Conservation (phyloP, 169 alveolate species). For the Eimeria praecox region DNA sequence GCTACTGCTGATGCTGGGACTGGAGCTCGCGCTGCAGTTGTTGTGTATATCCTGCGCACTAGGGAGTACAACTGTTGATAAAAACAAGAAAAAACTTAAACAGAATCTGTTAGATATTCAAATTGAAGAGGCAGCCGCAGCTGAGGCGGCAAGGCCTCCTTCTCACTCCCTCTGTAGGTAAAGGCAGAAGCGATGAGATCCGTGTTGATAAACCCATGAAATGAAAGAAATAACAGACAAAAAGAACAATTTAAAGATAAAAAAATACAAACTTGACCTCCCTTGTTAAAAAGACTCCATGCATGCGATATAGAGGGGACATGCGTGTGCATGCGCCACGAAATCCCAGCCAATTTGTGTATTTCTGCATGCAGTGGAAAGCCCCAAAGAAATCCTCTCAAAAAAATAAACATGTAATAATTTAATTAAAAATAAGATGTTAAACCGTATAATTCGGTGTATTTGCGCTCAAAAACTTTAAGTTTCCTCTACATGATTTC, state of each 20-base stretch:
- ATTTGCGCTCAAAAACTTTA: neutral
- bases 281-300: too few species aligned
- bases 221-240: too few species aligned
- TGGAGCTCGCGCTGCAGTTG: neutral
- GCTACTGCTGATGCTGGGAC: neutral
- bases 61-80: neutral
- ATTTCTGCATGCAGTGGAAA: neutral
- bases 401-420: neutral
- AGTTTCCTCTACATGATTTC: neutral
- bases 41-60: neutral
- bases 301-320: neutral
- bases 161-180: neutral
- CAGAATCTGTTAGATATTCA: neutral
- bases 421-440: neutral
- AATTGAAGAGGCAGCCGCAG: neutral
- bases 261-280: neutral
- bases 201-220: neutral
- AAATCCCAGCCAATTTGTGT: neutral
- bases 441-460: neutral
- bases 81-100: neutral
- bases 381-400: neutral
- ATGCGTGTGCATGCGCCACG: neutral
- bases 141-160: neutral
- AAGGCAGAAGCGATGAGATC: neutral
- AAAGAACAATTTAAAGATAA: neutral